Conservation (phyloP, 2,329 filamentous ascomycete genomes). For the Thielaviopsis euricoi region DNA sequence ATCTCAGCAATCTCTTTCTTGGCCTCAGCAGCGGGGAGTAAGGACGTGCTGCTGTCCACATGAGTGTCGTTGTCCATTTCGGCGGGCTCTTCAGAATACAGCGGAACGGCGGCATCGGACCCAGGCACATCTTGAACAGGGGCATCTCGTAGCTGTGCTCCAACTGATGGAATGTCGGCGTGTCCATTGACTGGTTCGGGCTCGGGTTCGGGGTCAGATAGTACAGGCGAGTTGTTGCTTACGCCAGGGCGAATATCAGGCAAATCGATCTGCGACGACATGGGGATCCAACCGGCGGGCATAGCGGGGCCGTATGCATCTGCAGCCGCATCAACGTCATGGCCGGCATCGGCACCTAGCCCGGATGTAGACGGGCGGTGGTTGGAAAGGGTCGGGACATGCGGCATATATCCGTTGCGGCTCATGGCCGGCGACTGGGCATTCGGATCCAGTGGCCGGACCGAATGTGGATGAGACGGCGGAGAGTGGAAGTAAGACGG, state of each 20-base stretch:
- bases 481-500: neutral
- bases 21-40: neutral
- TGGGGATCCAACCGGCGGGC: conserved; percentile 9
- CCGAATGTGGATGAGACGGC: neutral
- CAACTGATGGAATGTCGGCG: neutral
- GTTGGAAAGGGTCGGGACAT: neutral
- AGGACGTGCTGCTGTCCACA: neutral
- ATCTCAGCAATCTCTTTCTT: neutral
- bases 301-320: neutral
- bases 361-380: neutral
- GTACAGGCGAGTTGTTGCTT: neutral
- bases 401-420: conserved; percentile 3
- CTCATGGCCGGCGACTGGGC: conserved; percentile 6
- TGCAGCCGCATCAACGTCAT: neutral
- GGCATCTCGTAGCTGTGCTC: neutral
- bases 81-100: neutral
- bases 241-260: conserved; percentile 7
- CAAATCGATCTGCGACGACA: conserved; percentile 10
- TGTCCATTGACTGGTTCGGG: neutral
- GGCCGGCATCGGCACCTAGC: neutral
- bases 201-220: neutral
- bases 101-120: neutral
- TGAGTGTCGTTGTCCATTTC: neutral
- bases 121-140: neutral
- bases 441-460: neutral